These are phyloP conservation scores for Panaeolus cyanescens DNA, from an alignment of 768 basidiomycete species.

Conservation along the genomic window DNA sequence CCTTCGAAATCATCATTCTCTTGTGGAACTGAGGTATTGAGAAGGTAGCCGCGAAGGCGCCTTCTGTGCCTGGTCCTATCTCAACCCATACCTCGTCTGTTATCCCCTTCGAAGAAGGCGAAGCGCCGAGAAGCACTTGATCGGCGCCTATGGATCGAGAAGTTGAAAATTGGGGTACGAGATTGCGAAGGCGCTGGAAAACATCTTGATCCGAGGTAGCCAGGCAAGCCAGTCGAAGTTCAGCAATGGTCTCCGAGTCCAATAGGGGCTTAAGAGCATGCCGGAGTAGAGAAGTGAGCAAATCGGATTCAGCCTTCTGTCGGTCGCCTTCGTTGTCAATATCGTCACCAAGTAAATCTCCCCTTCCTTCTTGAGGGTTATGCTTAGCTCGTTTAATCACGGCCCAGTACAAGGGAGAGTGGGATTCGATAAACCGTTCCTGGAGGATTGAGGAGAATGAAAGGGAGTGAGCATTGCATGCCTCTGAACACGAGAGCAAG, in stretches of 20 bases:
- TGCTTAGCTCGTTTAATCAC: conserved; percentile 56
- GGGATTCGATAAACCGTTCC: conserved; percentile 65
- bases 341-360: conserved; percentile 2
- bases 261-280: conserved; percentile 42
- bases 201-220: conserved; percentile 59
- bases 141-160: conserved; percentile 44
- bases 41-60: conserved; percentile 55
- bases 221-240: conserved; percentile 69
- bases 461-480: conserved; percentile 52
- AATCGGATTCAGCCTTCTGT: conserved; percentile 28
- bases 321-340: conserved; percentile 18
- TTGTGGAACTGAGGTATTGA: conserved; percentile 63
- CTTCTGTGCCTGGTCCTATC: conserved; percentile 49
- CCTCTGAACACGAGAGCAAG: conserved; percentile 64
- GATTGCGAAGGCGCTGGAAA: conserved; percentile 54
- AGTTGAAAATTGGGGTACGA: conserved; percentile 50
- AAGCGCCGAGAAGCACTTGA: conserved; percentile 44
- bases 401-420: conserved; percentile 74
- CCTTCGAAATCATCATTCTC: conserved; percentile 62
- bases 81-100: conserved; percentile 55
- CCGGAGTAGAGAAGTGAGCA: conserved; percentile 53
- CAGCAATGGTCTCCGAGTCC: conserved; percentile 44
- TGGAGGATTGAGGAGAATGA: conserved; percentile 61
- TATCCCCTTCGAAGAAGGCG: conserved; percentile 21
- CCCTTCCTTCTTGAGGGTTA: not conserved